These are phyloP conservation scores for Naganishia sp. DNA, from an alignment of 1,284 basidiomycete species.

Conservation along the genomic window DNA sequence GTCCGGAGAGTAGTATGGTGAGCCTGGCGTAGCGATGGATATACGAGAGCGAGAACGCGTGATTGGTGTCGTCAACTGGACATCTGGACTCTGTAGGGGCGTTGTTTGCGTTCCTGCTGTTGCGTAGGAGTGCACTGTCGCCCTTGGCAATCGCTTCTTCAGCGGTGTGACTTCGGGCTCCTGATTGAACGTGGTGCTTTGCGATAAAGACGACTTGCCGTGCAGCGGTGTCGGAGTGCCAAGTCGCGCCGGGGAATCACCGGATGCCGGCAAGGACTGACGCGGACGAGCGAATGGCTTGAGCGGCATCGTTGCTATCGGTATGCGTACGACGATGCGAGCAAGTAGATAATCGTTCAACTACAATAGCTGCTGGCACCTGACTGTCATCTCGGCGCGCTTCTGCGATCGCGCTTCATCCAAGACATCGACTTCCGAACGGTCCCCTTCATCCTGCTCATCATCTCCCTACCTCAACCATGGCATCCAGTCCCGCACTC, in stretches of 20 bases:
- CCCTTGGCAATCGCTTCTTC: conserved; percentile 19
- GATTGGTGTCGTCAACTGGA: not conserved
- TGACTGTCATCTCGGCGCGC: not conserved
- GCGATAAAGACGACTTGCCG: conserved; percentile 20
- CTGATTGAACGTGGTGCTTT: conserved; percentile 13
- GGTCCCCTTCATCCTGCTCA: not conserved
- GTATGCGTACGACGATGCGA: too few relatives aligned
- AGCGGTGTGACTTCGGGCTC: not conserved
- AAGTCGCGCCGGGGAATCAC: conserved; percentile 6
- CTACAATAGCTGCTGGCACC: not conserved
- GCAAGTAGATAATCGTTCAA: conserved; percentile 17
- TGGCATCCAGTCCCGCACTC: conserved; percentile 23
- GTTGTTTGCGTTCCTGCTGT: conserved; percentile 14
- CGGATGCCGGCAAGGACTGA: conserved; percentile 8
- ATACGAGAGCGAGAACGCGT: conserved; percentile 20
- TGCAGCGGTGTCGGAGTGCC: conserved; percentile 17
- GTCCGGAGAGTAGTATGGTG: conserved; percentile 29
- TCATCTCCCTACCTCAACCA: conserved; percentile 2
- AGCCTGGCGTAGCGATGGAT: conserved; percentile 18
- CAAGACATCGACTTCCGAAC: not conserved
- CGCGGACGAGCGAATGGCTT: conserved; percentile 27
- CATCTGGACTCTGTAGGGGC: not conserved
- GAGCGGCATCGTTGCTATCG: conserved; percentile 11
- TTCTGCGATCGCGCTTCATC: conserved; percentile 2
- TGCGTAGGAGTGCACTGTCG: conserved; percentile 14